Conservation (phyloP, 371 early-diverging fungal species). For the Saksenaea oblongispora region DNA sequence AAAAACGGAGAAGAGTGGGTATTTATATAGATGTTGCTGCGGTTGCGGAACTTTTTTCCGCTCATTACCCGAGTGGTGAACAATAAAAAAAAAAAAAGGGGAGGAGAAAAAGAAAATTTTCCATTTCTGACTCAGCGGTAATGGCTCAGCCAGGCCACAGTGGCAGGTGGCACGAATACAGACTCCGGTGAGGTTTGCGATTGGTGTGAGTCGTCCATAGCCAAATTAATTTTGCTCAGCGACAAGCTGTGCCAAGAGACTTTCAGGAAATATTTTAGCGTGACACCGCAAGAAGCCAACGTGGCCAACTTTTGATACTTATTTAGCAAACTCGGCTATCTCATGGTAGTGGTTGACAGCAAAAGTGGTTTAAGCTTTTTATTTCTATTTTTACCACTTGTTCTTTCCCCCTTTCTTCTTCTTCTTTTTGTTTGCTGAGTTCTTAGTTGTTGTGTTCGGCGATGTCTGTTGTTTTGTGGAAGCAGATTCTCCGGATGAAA, state of each 20-base stretch:
- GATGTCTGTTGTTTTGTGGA: conserved; percentile 4
- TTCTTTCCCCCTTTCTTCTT: conserved; percentile 24
- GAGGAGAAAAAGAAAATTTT: neutral
- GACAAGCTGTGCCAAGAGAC: neutral
- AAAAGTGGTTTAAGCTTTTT: neutral
- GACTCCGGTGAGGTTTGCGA: neutral
- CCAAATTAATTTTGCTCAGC: neutral
- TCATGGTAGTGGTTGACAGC: neutral
- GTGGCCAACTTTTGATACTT: conserved; percentile 1
- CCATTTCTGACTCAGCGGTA: neutral
- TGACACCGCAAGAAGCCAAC: neutral
- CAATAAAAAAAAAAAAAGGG: no score
- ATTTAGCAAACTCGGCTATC: neutral
- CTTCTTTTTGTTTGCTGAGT: conserved; percentile 15
- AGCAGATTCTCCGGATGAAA: neutral
- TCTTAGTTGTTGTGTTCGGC: conserved; percentile 11
- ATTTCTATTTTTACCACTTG: conserved; percentile 17
- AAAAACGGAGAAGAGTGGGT: neutral
- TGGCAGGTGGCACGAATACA: neutral
- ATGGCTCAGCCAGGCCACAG: neutral
- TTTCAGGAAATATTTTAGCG: neutral
- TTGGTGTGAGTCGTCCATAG: neutral
- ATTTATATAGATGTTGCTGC: neutral
- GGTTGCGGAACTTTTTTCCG: conserved; percentile 3
- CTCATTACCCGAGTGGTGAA: neutral